These are phyloP conservation scores for Phytophthora ramorum DNA, from an alignment of 352 stramenopile species.

Conservation along the genomic window DNA sequence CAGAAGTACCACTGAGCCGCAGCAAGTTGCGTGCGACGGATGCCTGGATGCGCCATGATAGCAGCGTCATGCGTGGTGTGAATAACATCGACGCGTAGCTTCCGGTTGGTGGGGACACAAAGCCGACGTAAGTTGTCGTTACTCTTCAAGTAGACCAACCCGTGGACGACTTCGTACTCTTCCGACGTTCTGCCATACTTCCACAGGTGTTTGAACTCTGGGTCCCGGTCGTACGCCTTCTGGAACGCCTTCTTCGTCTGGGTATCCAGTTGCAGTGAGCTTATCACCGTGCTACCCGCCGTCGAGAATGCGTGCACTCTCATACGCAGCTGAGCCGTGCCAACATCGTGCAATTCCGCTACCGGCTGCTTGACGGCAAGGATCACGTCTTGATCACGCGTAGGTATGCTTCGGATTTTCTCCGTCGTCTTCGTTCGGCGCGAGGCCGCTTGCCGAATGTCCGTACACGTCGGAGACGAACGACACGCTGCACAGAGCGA, in stretches of 20 bases:
- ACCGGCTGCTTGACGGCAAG: background rate
- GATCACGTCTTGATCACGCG: background rate
- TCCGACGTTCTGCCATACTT: background rate
- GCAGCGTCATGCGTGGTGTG: background rate
- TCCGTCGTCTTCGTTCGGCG: background rate
- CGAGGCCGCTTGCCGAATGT: background rate
- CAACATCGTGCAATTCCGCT: background rate
- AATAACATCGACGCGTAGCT: slow-evolving; percentile 6
- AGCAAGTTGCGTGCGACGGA: slow-evolving; percentile 6
- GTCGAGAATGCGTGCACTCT: background rate
- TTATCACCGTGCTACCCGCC: slow-evolving; percentile 1
- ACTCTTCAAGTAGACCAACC: too few species aligned
- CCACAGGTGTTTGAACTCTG: slow-evolving; percentile 1
- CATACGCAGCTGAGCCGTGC: background rate
- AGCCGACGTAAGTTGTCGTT: background rate
- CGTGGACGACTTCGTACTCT: too few species aligned
- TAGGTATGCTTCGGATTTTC: background rate
- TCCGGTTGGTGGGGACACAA: slow-evolving; percentile 2
- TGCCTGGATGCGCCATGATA: background rate
- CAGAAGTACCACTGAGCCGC: slow-evolving; percentile 10
- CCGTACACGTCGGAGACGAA: background rate
- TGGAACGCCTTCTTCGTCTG: slow-evolving; percentile 7
- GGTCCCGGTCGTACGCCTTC: slow-evolving; percentile 1
- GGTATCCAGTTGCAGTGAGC: slow-evolving; percentile 2
- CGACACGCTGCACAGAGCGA: background rate